Base-by-base conservation (phyloP, 2,329 filamentous ascomycete genomes). In the Fusarium sp. region DNA sequence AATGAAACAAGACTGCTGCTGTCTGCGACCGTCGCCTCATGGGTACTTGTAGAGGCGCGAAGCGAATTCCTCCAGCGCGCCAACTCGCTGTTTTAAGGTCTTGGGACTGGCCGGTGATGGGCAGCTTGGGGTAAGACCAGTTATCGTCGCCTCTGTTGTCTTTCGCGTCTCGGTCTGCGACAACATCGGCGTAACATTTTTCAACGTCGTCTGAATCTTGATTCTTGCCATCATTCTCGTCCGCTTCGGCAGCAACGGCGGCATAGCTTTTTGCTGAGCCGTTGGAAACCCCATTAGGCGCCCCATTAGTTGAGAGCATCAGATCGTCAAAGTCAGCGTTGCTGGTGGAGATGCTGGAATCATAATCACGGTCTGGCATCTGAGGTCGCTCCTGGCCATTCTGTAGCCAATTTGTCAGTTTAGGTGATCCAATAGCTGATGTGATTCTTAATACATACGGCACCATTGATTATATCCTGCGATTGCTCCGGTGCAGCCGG, bases 41-140 rank as follows among this genome's bases (percentile, higher is more conserved):
- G 3, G 92, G 91, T 23, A 94, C 85, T 61, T 89, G 89, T 67
- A 93, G 82, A 16, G 95, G 95, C 8, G 94, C 96, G 84, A 93
- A 97, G 67, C 92, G 89, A 73, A 97, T 92, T 38, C 90, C 82
- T 47, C 80, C 81, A 9, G 80, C 78, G 31, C 73, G 77, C 76
- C 78, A 80, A 20, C 74, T 78, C 31, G 75, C 73, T 12, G 65
- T 69, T 58, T 78, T 77, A 42, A 74, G 71, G 41, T 60, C 33
- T 31, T 57, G 42, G 8, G 60, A 58, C 15, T 68, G 54, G n/a
- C 61, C 46, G 16, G 69, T 58, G 16, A 61, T 70, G n/a, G 67
- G 66, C 7, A 79, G 67, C 18, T 65, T 58, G n/a, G 77, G 77
- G 34, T 80, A 79, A 34, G 65, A 47, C 44, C 67, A 56, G 23